A percentile compares a stretch with the other conserved stretches of the same genome.
phyloP scores from a whole-genome alignment of 768 basidiomycete genomes.

The Pleurotus tuber-regium region DNA sequence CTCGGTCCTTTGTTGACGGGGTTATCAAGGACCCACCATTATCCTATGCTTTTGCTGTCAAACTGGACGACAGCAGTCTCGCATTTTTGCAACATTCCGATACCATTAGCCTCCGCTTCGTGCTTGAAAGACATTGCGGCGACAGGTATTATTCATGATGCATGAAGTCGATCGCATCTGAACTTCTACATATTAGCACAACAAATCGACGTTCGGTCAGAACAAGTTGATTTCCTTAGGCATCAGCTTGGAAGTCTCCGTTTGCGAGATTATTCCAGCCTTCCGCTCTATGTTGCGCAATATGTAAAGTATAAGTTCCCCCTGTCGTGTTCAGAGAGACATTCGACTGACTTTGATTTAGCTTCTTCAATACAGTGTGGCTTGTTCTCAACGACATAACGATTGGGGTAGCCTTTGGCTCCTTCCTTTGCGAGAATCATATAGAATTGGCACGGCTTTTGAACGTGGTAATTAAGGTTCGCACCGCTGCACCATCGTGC shows the following conservation, averaged over 20 bases:
- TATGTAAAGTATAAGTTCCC: conserved; percentile 59
- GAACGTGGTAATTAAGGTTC: conserved; percentile 39
- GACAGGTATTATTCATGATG: no score
- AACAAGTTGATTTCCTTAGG: not conserved
- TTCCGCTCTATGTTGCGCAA: conserved; percentile 33
- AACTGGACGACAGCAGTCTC: not conserved
- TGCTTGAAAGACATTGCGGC: no score
- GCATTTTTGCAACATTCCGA: no score
- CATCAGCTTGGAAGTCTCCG: not conserved
- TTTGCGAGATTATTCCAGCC: not conserved
- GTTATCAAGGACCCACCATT: conserved; percentile 2
- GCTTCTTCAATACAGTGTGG: conserved; percentile 93
- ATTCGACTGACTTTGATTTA: conserved; percentile 24
- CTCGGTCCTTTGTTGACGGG: not conserved
- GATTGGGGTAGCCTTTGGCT: conserved; percentile 70
- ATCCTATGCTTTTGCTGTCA: not conserved
- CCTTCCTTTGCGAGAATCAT: conserved; percentile 70
- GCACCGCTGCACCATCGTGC: not conserved
- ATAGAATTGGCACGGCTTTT: conserved; percentile 39
- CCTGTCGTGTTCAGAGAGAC: not conserved
- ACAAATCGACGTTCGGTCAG: not conserved
- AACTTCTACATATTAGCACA: no score
- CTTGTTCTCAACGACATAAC: conserved; percentile 84
- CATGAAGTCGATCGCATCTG: no score
- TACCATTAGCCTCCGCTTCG: no score